Evolutionary conservation across 139 green algal genomes (phyloP).

Genomic region (Choricystis sp.): DNA sequence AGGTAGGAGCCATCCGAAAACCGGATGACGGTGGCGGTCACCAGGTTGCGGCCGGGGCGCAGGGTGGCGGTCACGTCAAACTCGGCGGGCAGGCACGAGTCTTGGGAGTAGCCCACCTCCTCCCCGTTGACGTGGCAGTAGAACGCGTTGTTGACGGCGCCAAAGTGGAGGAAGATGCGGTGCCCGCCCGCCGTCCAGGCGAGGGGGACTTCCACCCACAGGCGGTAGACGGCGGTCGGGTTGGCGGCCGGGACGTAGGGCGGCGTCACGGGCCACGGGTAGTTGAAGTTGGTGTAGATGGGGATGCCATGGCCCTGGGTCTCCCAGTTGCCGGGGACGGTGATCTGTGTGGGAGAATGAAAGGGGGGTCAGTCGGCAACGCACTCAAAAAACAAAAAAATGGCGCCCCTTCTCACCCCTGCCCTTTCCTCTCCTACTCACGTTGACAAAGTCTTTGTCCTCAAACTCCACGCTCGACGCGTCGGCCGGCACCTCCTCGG

Average conservation of each 20-base stretch:
- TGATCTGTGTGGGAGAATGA: conserved; percentile 31
- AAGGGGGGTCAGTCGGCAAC: background rate
- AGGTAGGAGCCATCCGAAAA: conserved; percentile 93
- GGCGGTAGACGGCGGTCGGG: conserved; percentile 80
- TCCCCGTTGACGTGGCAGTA: conserved; percentile 82
- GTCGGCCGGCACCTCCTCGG: conserved; percentile 25
- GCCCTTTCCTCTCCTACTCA: background rate
- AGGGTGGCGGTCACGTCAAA: conserved; percentile 70
- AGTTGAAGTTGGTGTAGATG: conserved; percentile 92
- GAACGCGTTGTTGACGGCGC: conserved; percentile 71
- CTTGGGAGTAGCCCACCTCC: conserved; percentile 75
- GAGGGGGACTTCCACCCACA: conserved; percentile 38
- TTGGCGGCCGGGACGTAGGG: conserved; percentile 72
- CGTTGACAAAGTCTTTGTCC: conserved; percentile 22
- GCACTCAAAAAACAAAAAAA: background rate
- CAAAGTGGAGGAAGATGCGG: conserved; percentile 59
- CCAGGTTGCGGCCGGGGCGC: conserved; percentile 24
- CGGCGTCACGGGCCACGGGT: conserved; percentile 77
- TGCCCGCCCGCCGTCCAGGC: background rate
- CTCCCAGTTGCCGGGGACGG: conserved; percentile 79
- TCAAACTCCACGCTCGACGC: conserved; percentile 29
- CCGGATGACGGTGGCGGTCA: conserved; percentile 68
- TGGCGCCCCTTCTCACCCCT: background rate
- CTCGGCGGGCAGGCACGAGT: conserved; percentile 78
- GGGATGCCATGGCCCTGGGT: conserved; percentile 60